These are phyloP conservation scores for Beauveria brongniartii DNA, from an alignment of 2,329 filamentous ascomycete genomes.

Conservation along the genomic window DNA sequence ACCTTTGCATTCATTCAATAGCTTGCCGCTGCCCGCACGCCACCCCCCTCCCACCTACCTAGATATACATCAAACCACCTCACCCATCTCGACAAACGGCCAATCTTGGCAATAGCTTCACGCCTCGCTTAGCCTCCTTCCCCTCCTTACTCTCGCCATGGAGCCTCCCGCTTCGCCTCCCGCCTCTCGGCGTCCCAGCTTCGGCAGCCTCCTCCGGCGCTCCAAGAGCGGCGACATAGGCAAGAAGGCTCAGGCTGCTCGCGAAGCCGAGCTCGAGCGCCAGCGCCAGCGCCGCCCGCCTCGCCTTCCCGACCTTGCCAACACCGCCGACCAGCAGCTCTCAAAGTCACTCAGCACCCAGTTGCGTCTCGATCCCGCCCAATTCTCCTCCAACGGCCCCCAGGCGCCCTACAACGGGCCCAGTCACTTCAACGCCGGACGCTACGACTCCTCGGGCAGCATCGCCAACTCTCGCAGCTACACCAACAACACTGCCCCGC, in stretches of 20 bases:
- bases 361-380: constrained; percentile 44
- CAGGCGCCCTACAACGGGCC: constrained; percentile 29
- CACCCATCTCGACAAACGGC: not conserved
- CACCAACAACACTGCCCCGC: constrained; percentile 39
- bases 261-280: constrained; percentile 43
- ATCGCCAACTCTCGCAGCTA: constrained; percentile 34
- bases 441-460: constrained; percentile 26
- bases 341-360: constrained; percentile 43
- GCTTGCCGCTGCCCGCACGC: not conserved
- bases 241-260: constrained; percentile 50
- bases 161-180: constrained; percentile 16
- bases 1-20: not conserved
- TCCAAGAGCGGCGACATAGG: constrained; percentile 60
- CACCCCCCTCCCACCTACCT: not conserved
- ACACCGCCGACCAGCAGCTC: constrained; percentile 31
- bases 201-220: constrained; percentile 55
- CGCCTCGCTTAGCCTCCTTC: constrained; percentile 17
- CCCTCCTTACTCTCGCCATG: not conserved
- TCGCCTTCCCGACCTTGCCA: constrained; percentile 45
- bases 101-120: not conserved
- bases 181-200: constrained; percentile 34
- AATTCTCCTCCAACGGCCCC: constrained; percentile 23
- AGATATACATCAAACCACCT: not conserved
- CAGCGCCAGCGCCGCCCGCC: constrained; percentile 39
- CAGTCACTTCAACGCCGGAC: not conserved